phyloP scores from a whole-genome alignment of 1,139 yeast species.

The Meyerozyma smithsonii region DNA sequence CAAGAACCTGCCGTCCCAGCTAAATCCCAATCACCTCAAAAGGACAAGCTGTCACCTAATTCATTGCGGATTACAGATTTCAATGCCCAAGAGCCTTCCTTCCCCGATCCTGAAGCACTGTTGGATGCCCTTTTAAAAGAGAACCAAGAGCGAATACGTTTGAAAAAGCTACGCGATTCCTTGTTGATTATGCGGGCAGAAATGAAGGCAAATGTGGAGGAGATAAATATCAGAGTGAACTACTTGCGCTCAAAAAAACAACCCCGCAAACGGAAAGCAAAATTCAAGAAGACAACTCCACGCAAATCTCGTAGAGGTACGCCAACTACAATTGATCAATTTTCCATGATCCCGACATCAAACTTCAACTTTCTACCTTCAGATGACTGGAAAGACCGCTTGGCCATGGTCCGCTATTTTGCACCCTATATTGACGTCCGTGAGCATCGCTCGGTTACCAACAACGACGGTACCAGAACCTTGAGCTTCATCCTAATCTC shows the following conservation, averaged over 20 bases:
- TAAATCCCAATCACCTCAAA: background rate
- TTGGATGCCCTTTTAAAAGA: background rate
- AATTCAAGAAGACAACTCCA: background rate
- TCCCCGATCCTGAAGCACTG: background rate
- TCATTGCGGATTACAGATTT: background rate
- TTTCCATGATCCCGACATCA: background rate
- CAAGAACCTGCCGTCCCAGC: background rate
- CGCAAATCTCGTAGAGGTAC: background rate
- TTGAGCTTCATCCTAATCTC: conserved; percentile 20
- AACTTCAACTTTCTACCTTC: conserved; percentile 35
- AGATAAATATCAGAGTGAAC: background rate
- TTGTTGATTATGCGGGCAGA: background rate
- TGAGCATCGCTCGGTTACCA: conserved; percentile 10
- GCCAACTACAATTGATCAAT: background rate
- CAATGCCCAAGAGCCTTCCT: background rate
- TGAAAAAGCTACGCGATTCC: background rate
- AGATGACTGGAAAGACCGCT: conserved; percentile 28
- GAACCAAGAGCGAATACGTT: background rate
- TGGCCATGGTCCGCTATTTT: conserved; percentile 23
- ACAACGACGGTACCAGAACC: conserved; percentile 12
- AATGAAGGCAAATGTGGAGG: background rate
- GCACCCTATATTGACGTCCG: conserved; percentile 22
- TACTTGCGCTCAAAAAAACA: background rate
- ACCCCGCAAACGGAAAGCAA: background rate
- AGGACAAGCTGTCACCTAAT: background rate